phyloP scores from a whole-genome alignment of 352 stramenopile genomes.

The Phytophthora cajani region DNA sequence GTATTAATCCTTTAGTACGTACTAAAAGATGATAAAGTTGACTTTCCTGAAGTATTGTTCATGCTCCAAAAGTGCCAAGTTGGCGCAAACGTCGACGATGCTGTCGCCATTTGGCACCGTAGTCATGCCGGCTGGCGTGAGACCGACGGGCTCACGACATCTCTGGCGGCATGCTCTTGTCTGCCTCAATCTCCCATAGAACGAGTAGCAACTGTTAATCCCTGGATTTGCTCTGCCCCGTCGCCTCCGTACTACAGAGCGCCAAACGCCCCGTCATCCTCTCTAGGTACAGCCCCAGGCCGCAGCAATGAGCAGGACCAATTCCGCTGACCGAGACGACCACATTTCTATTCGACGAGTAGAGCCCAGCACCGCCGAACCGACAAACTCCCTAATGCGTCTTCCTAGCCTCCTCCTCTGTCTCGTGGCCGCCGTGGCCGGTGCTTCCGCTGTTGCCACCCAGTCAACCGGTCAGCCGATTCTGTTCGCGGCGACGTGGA shows the following conservation, averaged over 20 bases:
- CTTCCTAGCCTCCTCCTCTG: conserved; percentile 30
- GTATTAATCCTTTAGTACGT: too few species aligned
- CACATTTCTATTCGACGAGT: conserved; percentile 28
- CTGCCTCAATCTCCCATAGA: neutral
- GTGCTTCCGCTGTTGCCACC: conserved; percentile 19
- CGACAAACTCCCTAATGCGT: conserved; percentile 20
- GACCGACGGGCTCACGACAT: neutral
- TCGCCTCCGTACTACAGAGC: neutral
- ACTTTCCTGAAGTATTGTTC: too few species aligned
- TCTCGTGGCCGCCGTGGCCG: conserved; percentile 16
- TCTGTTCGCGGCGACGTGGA: conserved; percentile 65
- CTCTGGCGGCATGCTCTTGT: neutral
- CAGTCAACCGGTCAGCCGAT: conserved; percentile 28
- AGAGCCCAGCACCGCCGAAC: conserved; percentile 3
- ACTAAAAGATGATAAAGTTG: too few species aligned
- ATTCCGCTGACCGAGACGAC: neutral
- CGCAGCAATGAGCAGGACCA: neutral
- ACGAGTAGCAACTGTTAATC: neutral
- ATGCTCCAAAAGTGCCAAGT: too few species aligned
- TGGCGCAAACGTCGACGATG: too few species aligned
- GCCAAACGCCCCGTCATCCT: neutral
- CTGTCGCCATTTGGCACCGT: too few species aligned
- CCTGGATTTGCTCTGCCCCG: neutral
- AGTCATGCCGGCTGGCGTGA: too few species aligned
- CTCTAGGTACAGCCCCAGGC: neutral